phyloP scores from a whole-genome alignment of 352 stramenopile genomes.

The Pythium guiyangense region DNA sequence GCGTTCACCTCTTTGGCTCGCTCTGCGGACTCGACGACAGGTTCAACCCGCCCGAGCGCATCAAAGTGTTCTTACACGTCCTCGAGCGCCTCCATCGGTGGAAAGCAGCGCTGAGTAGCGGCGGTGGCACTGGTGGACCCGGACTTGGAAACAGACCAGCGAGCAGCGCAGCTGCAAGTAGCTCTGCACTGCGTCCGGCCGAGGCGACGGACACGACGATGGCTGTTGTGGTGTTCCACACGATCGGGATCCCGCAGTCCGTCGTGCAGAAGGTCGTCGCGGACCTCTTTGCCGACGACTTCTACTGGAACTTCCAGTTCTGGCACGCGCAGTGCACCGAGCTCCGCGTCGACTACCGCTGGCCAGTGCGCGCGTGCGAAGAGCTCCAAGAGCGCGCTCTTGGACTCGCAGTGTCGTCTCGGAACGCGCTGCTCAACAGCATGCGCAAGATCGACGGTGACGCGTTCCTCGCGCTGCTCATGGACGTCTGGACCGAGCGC shows the following conservation, averaged over 20 bases:
- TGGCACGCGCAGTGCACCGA: constrained; percentile 57
- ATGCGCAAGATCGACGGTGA: constrained; percentile 76
- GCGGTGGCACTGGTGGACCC: constrained; percentile 7
- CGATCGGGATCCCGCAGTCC: constrained; percentile 52
- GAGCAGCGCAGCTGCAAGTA: background rate
- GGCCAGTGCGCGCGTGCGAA: constrained; percentile 36
- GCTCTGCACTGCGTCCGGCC: background rate
- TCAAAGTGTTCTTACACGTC: constrained; percentile 61
- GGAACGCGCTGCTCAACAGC: constrained; percentile 47
- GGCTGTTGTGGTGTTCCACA: constrained; percentile 64
- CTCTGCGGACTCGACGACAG: constrained; percentile 46
- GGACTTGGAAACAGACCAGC: background rate
- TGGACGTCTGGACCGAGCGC: constrained; percentile 60
- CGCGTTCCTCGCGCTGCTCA: constrained; percentile 57
- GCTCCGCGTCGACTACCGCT: constrained; percentile 44
- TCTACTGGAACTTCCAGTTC: constrained; percentile 80
- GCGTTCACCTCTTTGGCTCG: constrained; percentile 50
- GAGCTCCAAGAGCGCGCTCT: constrained; percentile 63
- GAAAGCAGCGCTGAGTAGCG: constrained; percentile 20
- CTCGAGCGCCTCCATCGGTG: constrained; percentile 56
- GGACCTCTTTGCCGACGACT: constrained; percentile 72
- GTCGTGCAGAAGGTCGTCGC: constrained; percentile 48
- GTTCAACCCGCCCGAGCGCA: constrained; percentile 70
- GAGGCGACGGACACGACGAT: constrained; percentile 18
- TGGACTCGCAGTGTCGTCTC: constrained; percentile 33